Base-by-base conservation (phyloP, 768 basidiomycete species). In the Trametes cinnabarina region DNA sequence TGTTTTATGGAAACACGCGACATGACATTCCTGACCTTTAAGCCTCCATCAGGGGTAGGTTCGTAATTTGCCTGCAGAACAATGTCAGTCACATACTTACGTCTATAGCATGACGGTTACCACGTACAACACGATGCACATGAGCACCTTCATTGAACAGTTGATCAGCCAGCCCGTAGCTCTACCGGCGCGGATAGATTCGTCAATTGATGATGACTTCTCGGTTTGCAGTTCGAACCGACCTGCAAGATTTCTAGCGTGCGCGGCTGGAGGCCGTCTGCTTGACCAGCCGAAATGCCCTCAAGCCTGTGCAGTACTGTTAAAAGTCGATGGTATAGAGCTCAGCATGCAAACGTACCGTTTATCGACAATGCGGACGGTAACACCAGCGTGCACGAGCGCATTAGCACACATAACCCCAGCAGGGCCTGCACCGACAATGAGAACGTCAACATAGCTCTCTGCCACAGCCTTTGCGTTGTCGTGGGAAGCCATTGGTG, bases 371-470 rank as follows among this genome's bases (percentile, higher is more conserved):
- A 88, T 80, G 7, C 81, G 76, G n/a, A 86, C 81, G 30, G 79
- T 76, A 26, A 87, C 69, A 0, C 85, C 84, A 11, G 82, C 81
- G 32, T 66, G 76, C 10, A 76, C 78, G 26, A 87, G 76, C 3
- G 79, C 85, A 66, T 86, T 84, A 25, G 81, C 82, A 55, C 84
- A 86, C 86, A 91, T 88, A 3, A 89, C 67, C 1, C 88, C 82
- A 1, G 78, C 73, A 3, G 79, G 80, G 8, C 84, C 85, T 4
- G 85, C 84, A 20, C 85, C 85, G 53, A 85, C 73, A 44, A 86
- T 69, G 57, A 86, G 75, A 12, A 86, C 83, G 65, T 86, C 84
- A 47, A 83, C 77, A 2, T 73, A 57, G 22, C 74, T 73, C 57
- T 77, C 73, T 53, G 68, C 71, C 17, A 28, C n/a, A 3, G 56